These are phyloP conservation scores for Neoarthrinium moseri DNA, from an alignment of 2,329 filamentous ascomycete species.

Conservation along the genomic window DNA sequence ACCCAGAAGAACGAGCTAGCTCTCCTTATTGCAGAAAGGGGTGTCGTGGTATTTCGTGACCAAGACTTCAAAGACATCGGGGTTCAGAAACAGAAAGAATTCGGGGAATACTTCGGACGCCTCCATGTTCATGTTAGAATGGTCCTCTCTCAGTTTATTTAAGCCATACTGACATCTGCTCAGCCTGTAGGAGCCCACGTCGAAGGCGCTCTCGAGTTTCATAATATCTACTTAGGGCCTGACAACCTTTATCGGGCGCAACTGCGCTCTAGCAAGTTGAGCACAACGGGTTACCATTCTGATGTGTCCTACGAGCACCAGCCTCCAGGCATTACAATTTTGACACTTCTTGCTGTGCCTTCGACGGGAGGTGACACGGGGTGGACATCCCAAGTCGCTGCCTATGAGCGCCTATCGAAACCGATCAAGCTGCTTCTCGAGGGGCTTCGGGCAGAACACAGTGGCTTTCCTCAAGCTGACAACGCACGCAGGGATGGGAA, in stretches of 20 bases:
- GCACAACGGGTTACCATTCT: constrained; percentile 37
- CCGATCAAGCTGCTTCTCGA: constrained; percentile 35
- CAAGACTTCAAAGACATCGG: constrained; percentile 35
- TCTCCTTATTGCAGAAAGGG: constrained; percentile 23
- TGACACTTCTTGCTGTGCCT: constrained; percentile 35
- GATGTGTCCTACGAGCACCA: constrained; percentile 43
- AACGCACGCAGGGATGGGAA: constrained; percentile 29
- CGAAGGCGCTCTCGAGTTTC: constrained; percentile 40
- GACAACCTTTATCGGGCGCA: constrained; percentile 41
- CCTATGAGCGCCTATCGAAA: constrained; percentile 34
- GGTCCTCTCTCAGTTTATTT: too few relatives aligned
- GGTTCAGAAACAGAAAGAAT: constrained; percentile 34
- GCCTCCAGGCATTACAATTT: constrained; percentile 38
- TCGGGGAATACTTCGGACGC: constrained; percentile 36
- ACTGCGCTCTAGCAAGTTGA: constrained; percentile 31
- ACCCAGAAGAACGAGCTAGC: constrained; percentile 25
- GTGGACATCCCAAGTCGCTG: constrained; percentile 35
- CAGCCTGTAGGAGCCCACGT: constrained; percentile 41
- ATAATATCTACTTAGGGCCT: constrained; percentile 45
- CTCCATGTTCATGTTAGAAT: constrained; percentile 38
- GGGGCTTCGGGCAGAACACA: constrained; percentile 36
- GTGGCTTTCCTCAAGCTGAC: constrained; percentile 36
- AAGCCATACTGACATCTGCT: not conserved
- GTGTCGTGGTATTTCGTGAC: constrained; percentile 25
- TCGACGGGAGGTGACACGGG: constrained; percentile 36